Base-by-base conservation (phyloP, 2,329 filamentous ascomycete species). In the Sporothrix dimorphospora region DNA sequence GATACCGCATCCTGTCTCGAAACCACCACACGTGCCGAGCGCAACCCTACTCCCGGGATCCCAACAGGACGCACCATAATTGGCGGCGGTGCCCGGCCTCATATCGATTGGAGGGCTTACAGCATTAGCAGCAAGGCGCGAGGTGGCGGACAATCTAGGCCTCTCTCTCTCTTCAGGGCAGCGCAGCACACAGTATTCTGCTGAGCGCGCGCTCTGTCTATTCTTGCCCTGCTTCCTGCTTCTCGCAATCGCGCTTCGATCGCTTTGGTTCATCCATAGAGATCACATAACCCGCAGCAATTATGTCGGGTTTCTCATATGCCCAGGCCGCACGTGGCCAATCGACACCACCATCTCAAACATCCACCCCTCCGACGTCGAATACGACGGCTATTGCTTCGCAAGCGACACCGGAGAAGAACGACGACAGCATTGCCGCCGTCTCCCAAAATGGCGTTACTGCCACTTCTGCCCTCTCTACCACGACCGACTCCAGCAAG, bases 321-420 rank as follows among this genome's bases (percentile, higher is more conserved):
- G 95, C 95, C 78, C 94, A 97, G 87, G 95, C 95, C 79, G 95
- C 95, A 73, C 96, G 96, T 82, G 94, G 94, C 79, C 88, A 91
- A 78, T 83, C 88, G 71, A 79, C 83, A 27, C 19, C 53, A 67
- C 12, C 65, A 71, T 78, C 82, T 71, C 78, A 83, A 69, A 80
- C 84, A 68, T 81, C 83, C 75, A 74, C 73, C 73, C 78, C 75
- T 73, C 76, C 76, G 73, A 78, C 57, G 70, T 38, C 67, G 45
- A 63, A 30, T 47, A 24, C 67, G 47, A 74, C 79, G 71, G 77
- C 78, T 75, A 80, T 78, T 38, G 79, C 79, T 72, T 78, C 78
- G 21, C 77, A 76, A 40, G 80, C 78, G 71, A 78, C 77, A 27
- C 78, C 79, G 38, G 78, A 75, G 67, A 81, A 80, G 63, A 81